phyloP scores from a whole-genome alignment of 495 filamentous ascomycete species.

The Daldinia concentrica region DNA sequence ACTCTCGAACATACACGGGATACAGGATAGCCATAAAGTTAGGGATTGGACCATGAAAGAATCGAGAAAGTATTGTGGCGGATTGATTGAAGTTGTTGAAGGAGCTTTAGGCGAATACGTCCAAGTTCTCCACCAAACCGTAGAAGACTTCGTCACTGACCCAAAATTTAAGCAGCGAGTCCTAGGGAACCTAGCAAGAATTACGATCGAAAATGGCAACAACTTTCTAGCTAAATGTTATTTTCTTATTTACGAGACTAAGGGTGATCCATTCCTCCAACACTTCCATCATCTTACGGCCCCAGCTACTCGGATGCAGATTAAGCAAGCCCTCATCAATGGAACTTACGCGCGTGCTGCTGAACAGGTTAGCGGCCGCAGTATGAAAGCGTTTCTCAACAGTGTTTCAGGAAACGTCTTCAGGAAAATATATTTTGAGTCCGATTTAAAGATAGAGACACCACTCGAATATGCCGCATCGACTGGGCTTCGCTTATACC shows the following conservation, averaged over 20 bases:
- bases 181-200: slow-evolving; percentile 24
- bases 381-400: slow-evolving; percentile 16
- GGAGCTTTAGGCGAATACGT: neutral
- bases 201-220: slow-evolving; percentile 26
- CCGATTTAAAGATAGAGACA: neutral
- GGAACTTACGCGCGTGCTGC: slow-evolving; percentile 1
- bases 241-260: neutral
- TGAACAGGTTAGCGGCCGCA: slow-evolving; percentile 24
- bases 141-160: slow-evolving; percentile 29
- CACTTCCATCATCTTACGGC: neutral
- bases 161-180: slow-evolving; percentile 27
- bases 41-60: neutral
- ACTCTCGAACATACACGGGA: neutral
- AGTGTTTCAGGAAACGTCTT: neutral
- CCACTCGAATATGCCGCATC: slow-evolving; percentile 17
- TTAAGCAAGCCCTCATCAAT: neutral
- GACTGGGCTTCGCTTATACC: slow-evolving; percentile 16
- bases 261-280: neutral
- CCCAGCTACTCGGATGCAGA: neutral
- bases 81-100: slow-evolving; percentile 22
- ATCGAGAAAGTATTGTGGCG: slow-evolving; percentile 22
- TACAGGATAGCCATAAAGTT: neutral
- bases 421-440: neutral
- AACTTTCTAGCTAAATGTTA: slow-evolving; percentile 16
- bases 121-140: slow-evolving; percentile 38